Base-by-base conservation (phyloP, 2,329 filamentous ascomycete genomes). In the Botrytis fragariae region DNA sequence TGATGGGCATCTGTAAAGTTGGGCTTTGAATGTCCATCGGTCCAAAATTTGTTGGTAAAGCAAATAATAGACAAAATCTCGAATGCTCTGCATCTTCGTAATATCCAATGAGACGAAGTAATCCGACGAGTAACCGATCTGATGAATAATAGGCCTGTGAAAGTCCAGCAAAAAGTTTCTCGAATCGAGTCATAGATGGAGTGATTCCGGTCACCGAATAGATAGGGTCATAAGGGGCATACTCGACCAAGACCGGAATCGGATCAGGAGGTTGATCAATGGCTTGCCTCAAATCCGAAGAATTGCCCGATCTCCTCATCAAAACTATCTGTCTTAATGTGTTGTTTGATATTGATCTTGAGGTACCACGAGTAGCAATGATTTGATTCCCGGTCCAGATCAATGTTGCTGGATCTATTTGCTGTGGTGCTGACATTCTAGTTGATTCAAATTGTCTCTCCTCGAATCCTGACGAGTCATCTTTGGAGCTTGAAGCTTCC, bases 21-120 rank as follows among this genome's bases (percentile, higher is more conserved):
- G 85, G 81, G 37, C 83, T 82, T 72, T 88, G 86, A 57, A 87
- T 86, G 5, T 86, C 86, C 16, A 89, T 84, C 16, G 89, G 84
- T 75, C 88, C 87, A 82, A 93, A 91, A 14, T 87, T 85, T 1
- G 87, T 85, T 2, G 92, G 92, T 44, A 95, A 88, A 68, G 92
- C 90, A 78, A 93, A 95, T 18, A 95, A 87, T 18, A 95, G 84
- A 8, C 92, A 93, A 71, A 94, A 88, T 16, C 93, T 87, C 0
- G 92, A 90, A 71, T 88, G 85, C 29, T 89, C 87, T 71, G 91
- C 86, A 77, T 95, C 92, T 79, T 95, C 92, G 77, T 93, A 94
- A 79, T 93, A 95, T 3, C 88, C 90, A 20, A 91, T 82, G 62
- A 92, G 83, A 35, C 87, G 85, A 25, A 90, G 88, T 16, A 91